phyloP scores from a whole-genome alignment of 1,284 basidiomycete genomes.

The Boletus subluridellus region DNA sequence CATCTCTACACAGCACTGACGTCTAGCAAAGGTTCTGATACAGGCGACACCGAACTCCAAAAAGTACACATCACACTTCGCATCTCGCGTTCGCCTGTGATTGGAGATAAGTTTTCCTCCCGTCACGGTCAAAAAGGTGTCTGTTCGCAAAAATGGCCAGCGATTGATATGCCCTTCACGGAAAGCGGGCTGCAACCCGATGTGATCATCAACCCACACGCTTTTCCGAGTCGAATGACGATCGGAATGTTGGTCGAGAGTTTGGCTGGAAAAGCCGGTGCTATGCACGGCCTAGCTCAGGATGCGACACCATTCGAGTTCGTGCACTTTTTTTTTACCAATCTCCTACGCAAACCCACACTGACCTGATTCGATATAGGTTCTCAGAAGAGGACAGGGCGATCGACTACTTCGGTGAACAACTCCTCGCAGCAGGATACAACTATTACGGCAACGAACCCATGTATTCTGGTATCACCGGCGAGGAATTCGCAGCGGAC shows the following conservation, averaged over 20 bases:
- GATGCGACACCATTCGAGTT: conserved; percentile 98
- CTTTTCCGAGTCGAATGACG: conserved; percentile 99
- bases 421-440: conserved; percentile 91
- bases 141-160: conserved; percentile 98
- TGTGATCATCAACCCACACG: conserved; percentile 99
- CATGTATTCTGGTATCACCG: conserved; percentile 99
- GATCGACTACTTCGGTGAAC: conserved; percentile 95
- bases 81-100: conserved; percentile 93
- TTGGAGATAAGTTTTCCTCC: conserved; percentile 99
- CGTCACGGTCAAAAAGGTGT: conserved; percentile 99
- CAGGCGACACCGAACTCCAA: conserved; percentile 84
- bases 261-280: conserved; percentile 97
- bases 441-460: conserved; percentile 99
- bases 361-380: conserved; percentile 41
- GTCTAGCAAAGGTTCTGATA: conserved; percentile 64
- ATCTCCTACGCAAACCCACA: neutral
- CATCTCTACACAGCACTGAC: conserved; percentile 4
- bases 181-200: conserved; percentile 99
- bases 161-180: conserved; percentile 97
- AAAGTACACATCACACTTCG: conserved; percentile 94
- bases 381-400: conserved; percentile 97
- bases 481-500: conserved; percentile 96
- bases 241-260: conserved; percentile 99
- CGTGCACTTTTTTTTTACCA: conserved; percentile 27
- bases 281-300: conserved; percentile 97